Base-by-base conservation (phyloP, 768 basidiomycete genomes). In the Boletales sp. region DNA sequence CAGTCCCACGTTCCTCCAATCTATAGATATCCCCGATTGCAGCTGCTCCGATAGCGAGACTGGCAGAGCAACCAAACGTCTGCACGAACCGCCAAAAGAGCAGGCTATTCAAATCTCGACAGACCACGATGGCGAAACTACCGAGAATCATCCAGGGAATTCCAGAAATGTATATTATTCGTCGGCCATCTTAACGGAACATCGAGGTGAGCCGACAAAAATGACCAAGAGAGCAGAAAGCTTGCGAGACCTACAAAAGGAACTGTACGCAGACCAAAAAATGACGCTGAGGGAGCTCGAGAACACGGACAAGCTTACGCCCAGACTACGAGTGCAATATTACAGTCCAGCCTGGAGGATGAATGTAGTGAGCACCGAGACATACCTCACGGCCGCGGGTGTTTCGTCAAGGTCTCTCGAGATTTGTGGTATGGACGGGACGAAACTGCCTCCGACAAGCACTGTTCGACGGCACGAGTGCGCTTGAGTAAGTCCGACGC, bases 381-480 rank as follows among this genome's bases (percentile, higher is more conserved):
- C 55, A 31, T 48, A 81, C 82, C 82, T 86, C 45, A 90, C 74
- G n/a, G 84, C 64, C 14, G 77, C 56, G 0, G 75, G 76, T 0
- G 86, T 79, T 0, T 84, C 73, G 21, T 77, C 42, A 9, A 92
- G 65, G 51, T 92, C 87, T 24, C 63, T 67, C 7, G 88, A 81
- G 41, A 92, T 82, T 43, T 85, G 77, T 0, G 87, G 86, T 47
- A 91, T 85, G 0, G 82, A 81, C 0, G 88, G 88, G 3, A 88
- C 74, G 62, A 91, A 89, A 0, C 80, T 80, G 0, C 81, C 83
- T 8, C 79, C 71, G 0, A 86, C 81, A 51, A 91, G 81, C 36
- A 85, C 88, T 90, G 50, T 13, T 14, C 11, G 11, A 13, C 13
- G 34, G 24, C 30, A 34, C n/a, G n/a, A 34, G 15, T 34, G 37